phyloP scores from a whole-genome alignment of 1,139 yeast species.

The Saccharomyces pastorianus region DNA sequence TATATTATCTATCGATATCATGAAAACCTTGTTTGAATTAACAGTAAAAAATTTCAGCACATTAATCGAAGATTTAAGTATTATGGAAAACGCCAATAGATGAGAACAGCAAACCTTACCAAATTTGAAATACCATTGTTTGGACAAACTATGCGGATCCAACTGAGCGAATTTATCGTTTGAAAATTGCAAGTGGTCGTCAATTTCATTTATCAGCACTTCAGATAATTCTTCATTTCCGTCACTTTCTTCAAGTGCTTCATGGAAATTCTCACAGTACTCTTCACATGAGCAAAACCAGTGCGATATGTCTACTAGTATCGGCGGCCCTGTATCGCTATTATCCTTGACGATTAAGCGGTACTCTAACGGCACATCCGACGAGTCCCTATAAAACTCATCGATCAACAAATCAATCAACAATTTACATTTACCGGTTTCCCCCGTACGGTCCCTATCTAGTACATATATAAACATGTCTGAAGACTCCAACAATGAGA shows the following conservation, averaged over 20 bases:
- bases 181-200: slow-evolving; percentile 18
- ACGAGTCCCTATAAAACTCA: slow-evolving; percentile 4
- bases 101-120: slow-evolving; percentile 28
- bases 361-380: background rate
- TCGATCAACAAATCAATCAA: slow-evolving; percentile 1
- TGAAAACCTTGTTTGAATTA: slow-evolving; percentile 15
- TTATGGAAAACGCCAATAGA: slow-evolving; percentile 27
- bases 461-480: slow-evolving; percentile 27
- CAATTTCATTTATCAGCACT: slow-evolving; percentile 12
- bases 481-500: slow-evolving; percentile 27
- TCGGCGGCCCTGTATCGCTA: slow-evolving; percentile 15
- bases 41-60: slow-evolving; percentile 20
- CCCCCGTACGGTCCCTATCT: background rate
- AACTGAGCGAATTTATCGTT: slow-evolving; percentile 24
- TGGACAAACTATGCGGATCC: slow-evolving; percentile 23
- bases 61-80: slow-evolving; percentile 19
- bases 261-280: slow-evolving; percentile 13
- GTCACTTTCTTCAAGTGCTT: background rate
- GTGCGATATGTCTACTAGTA: slow-evolving; percentile 24
- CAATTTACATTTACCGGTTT: background rate
- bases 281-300: slow-evolving; percentile 31
- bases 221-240: slow-evolving; percentile 5
- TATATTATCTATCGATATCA: slow-evolving; percentile 21
- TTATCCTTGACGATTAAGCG: slow-evolving; percentile 22
- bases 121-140: slow-evolving; percentile 19